Conservation (phyloP, 495 filamentous ascomycete genomes). For the Lineolata rhizophorae region DNA sequence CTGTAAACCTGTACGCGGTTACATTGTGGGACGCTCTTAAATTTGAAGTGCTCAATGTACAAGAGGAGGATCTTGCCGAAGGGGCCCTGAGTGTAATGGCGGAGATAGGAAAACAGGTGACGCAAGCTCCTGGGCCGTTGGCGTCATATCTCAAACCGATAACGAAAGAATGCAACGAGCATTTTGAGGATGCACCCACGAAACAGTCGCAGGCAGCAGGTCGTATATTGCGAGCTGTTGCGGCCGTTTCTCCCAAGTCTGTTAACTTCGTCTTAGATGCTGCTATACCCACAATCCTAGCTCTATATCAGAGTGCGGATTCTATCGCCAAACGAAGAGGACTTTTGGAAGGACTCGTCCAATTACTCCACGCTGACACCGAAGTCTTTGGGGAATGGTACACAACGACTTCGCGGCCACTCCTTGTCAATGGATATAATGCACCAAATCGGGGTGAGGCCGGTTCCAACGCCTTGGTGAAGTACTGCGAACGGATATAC, state of each 20-base stretch:
- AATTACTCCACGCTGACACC: constrained; percentile 33
- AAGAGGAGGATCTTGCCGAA: constrained; percentile 47
- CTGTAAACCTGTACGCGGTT: constrained; percentile 43
- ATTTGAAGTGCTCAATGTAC: constrained; percentile 53
- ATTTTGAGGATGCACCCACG: constrained; percentile 52
- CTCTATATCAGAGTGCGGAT: constrained; percentile 40
- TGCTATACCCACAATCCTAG: constrained; percentile 35
- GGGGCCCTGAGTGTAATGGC: constrained; percentile 32
- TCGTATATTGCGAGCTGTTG: constrained; percentile 34
- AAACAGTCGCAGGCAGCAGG: constrained; percentile 52
- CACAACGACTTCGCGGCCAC: constrained; percentile 14
- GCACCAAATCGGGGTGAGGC: not conserved
- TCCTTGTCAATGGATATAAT: not conserved
- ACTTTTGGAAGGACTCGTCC: constrained; percentile 38
- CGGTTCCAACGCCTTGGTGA: constrained; percentile 30
- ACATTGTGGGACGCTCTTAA: constrained; percentile 56
- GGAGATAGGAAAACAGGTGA: constrained; percentile 32
- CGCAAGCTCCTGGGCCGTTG: constrained; percentile 12
- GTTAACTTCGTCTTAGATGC: constrained; percentile 32
- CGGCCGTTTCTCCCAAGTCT: constrained; percentile 30
- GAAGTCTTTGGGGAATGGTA: constrained; percentile 36
- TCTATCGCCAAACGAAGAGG: constrained; percentile 45
- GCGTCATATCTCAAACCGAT: constrained; percentile 34
- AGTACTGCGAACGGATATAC: constrained; percentile 39
- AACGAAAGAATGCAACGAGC: constrained; percentile 47